phyloP scores from a whole-genome alignment of 129 eudicot species.

The Gnaphalium uliginosum region DNA sequence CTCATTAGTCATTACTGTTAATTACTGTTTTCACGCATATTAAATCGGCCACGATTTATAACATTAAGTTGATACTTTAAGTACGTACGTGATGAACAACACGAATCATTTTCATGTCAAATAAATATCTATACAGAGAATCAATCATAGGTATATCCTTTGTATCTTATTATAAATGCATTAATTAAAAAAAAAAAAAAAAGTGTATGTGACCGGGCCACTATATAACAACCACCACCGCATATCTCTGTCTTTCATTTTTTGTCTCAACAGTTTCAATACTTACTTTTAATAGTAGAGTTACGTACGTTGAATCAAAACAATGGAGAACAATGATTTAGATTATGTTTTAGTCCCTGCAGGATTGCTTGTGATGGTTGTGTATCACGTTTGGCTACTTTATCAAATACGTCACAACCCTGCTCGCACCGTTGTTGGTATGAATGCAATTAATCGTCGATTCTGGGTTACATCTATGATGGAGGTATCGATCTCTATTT shows the following conservation, averaged over 20 bases:
- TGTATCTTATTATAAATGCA: neutral
- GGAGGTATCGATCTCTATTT: conserved; percentile 67
- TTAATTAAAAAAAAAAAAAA: neutral
- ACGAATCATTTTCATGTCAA: no score
- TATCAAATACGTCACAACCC: conserved; percentile 53
- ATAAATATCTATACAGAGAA: neutral
- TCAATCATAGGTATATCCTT: neutral
- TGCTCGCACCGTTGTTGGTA: conserved; percentile 64
- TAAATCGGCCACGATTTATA: no score
- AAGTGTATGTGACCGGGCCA: neutral
- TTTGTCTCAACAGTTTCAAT: neutral
- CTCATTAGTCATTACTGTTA: no score
- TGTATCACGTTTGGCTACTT: conserved; percentile 69
- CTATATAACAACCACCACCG: conserved; percentile 32
- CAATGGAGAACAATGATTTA: conserved; percentile 51
- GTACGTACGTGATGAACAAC: no score
- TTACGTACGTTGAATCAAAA: neutral
- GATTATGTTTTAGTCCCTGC: conserved; percentile 72
- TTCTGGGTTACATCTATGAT: conserved; percentile 85
- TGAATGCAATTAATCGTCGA: conserved; percentile 79
- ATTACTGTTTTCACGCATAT: no score
- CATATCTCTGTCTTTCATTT: conserved; percentile 9
- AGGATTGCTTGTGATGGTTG: conserved; percentile 60
- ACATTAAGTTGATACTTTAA: no score
- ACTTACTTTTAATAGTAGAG: neutral